phyloP scores from a whole-genome alignment of 2,329 filamentous ascomycete genomes.

The Penicillium nordicum region DNA sequence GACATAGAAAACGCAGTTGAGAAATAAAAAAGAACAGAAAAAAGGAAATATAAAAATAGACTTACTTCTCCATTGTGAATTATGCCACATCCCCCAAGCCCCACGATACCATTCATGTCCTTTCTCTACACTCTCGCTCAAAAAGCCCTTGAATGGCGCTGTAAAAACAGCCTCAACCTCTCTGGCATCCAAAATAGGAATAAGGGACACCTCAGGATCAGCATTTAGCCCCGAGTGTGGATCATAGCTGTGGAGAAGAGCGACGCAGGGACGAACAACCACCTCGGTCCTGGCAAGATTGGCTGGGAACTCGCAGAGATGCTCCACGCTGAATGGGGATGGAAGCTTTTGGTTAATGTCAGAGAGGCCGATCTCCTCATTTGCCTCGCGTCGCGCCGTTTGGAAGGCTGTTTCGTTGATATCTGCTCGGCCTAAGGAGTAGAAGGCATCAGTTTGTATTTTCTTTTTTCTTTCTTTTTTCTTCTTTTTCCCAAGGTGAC shows the following conservation, averaged over 20 bases:
- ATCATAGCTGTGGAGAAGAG: slow-evolving; percentile 67
- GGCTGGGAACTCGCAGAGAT: slow-evolving; percentile 78
- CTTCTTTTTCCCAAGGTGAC: neutral
- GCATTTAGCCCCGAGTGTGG: slow-evolving; percentile 41
- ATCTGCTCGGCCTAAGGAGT: slow-evolving; percentile 53
- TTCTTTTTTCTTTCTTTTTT: slow-evolving; percentile 7
- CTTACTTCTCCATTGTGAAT: slow-evolving; percentile 65
- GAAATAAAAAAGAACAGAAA: too few relatives aligned
- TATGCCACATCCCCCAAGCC: slow-evolving; percentile 75
- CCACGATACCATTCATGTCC: slow-evolving; percentile 76
- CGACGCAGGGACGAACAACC: slow-evolving; percentile 71
- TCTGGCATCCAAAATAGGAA: slow-evolving; percentile 77
- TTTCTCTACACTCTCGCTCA: slow-evolving; percentile 43
- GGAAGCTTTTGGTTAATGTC: slow-evolving; percentile 66
- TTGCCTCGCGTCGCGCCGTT: slow-evolving; percentile 84
- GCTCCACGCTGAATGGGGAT: slow-evolving; percentile 76
- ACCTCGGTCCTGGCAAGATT: slow-evolving; percentile 71
- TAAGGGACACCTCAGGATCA: slow-evolving; percentile 66
- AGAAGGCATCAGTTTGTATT: neutral
- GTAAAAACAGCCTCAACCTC: slow-evolving; percentile 95
- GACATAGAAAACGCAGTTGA: too few relatives aligned
- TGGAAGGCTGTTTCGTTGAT: slow-evolving; percentile 61
- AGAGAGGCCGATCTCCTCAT: slow-evolving; percentile 89
- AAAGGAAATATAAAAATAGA: neutral
- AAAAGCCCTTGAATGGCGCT: slow-evolving; percentile 80